Evolutionary conservation across 129 eudicot genomes (phyloP), one percentile per base, ranked within the genome.

Genomic region (Mikania micrantha): DNA sequence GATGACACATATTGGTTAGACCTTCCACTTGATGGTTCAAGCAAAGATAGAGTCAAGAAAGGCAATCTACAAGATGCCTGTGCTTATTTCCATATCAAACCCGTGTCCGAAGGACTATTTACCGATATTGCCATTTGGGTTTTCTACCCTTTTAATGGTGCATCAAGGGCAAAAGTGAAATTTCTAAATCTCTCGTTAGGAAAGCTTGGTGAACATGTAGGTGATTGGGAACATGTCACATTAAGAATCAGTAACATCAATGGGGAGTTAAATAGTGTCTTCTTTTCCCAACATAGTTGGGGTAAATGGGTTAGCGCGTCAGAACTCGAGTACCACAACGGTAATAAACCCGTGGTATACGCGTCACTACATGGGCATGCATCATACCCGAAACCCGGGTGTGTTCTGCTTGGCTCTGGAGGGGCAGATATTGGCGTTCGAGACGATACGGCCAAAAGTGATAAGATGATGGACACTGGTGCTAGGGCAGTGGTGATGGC

Each of bases 331-430:
- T 54, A 54, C 35, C 60, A 54, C 60, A 54, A 17, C 9, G 60
- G 60, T 28, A 54, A 54, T 5, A 54, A 54, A 54, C 60, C 35
- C 0, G 19, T 54, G 60, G 60, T 25, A 7, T 54, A 54, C 17
- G 60, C 60, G 60, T 54, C 60, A 54, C 12, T 54, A 54, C 60
- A 54, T 24, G 60, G 60, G 60, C 60, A 54, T 4, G 60, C 60
- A 28, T 54, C 60, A 54, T 54, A 54, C 35, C 35, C 60, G 21
- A 54, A 54, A 9, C 60, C 60, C 3, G 60, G 60, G 35, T 25
- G 35, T 25, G 35, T 54, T 5, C 60, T 54, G 35, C 35, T 54
- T 25, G 60, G 60, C 60, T 54, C 60, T 11, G 60, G 19, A 54
- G 60, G 60, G 16, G 1, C 17, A 17, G 60, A 54, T 54, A 16